These are phyloP conservation scores for Trichoderma sp. DNA, from an alignment of 2,329 filamentous ascomycete species.

Conservation along the genomic window DNA sequence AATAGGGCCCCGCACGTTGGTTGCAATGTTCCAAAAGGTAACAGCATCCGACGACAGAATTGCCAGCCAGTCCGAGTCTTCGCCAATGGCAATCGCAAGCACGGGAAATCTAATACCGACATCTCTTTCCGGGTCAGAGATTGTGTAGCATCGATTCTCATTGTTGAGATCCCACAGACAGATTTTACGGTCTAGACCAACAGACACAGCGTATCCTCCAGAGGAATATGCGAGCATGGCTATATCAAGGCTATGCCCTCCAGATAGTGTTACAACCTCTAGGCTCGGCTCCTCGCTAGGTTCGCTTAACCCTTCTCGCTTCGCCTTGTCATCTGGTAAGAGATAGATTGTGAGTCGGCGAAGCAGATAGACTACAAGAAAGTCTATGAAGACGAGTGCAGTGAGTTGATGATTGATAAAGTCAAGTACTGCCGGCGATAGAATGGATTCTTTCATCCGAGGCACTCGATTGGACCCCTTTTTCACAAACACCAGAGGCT, in stretches of 20 bases:
- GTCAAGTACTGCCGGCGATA: constrained; percentile 57
- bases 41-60: constrained; percentile 62
- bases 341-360: constrained; percentile 74
- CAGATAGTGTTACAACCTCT: constrained; percentile 60
- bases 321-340: constrained; percentile 63
- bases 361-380: constrained; percentile 65
- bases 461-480: constrained; percentile 67
- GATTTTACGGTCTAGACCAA: constrained; percentile 70
- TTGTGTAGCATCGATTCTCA: constrained; percentile 45
- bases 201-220: constrained; percentile 66
- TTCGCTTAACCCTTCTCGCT: constrained; percentile 48
- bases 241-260: constrained; percentile 70
- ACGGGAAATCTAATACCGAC: constrained; percentile 58
- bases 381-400: constrained; percentile 63
- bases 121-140: constrained; percentile 44
- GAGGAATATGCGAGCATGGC: constrained; percentile 63
- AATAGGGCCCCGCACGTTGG: constrained; percentile 58
- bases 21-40: constrained; percentile 63
- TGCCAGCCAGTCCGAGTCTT: constrained; percentile 65
- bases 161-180: constrained; percentile 65
- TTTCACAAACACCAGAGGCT: constrained; percentile 72
- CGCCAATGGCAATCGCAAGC: constrained; percentile 64
- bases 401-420: constrained; percentile 62
- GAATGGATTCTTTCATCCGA: constrained; percentile 42
- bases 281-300: constrained; percentile 53